Evolutionary conservation across 768 basidiomycete species (phyloP), one percentile per base, ranked within the genome.

Genomic region (Holtermanniella nyarrowii): DNA sequence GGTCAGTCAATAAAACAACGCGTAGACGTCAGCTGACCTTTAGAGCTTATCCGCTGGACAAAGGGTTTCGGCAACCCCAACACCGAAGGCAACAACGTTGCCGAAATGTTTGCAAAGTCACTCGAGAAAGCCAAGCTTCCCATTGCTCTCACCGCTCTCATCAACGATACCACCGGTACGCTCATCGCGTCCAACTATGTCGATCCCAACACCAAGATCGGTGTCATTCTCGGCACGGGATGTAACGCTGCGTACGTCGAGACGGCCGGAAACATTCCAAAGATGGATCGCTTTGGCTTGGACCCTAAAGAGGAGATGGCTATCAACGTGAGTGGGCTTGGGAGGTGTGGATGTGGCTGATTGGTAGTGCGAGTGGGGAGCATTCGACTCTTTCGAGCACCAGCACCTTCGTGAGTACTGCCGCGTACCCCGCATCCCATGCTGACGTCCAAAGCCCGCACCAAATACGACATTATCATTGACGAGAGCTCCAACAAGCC

Each of bases 211-310:
- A 91, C 93, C 37, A 86, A 86, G 69, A 91, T 96, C 61, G 95
- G 88, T 1, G 84, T 86, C 65, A 97, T 99, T 63, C 93, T 97
- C 63, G 95, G 95, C 37, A 99, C 95, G 5, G 95, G 95, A 0
- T 96, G 91, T 69, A 97, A 97, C 69, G 93, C 93, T 0, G 93
- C 93, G 4, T 96, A 96, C 67, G 91, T 95, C 88, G 93, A 99
- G 69, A 81, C 82, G 52, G 80, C 88, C 14, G 78, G 76, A 40
- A 80, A 84, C 61, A 90, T 96, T 45, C 80, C 85, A 39, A 99
- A 99, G 77, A 81, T 96, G 56, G 77, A 78, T 44, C 58, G 80
- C 48, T 72, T 90, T n/a, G 83, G 82, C 1, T 77, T 91, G 57
- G 60, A 62, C 18, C 53, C 49, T 22, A 80, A 82, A 31, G 75